Evolutionary conservation across 2,329 filamentous ascomycete genomes (phyloP).

Genomic region (Penicillium sumatraense): DNA sequence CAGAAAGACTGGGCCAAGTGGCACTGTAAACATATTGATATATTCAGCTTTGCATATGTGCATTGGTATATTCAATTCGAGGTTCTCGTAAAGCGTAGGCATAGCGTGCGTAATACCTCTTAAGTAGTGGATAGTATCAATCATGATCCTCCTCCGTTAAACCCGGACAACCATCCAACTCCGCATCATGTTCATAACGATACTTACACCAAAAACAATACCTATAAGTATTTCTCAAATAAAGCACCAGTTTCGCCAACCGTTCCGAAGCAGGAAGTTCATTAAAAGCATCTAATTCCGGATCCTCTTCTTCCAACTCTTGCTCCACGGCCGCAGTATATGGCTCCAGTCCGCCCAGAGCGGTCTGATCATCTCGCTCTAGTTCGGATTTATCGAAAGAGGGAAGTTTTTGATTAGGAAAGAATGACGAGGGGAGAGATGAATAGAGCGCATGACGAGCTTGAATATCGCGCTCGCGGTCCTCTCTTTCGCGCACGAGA

Average conservation of each 20-base stretch:
- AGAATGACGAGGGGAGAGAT: constrained; percentile 40
- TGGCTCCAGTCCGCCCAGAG: constrained; percentile 61
- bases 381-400: constrained; percentile 71
- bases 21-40: no score
- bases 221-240: constrained; percentile 70
- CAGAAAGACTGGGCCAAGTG: no score
- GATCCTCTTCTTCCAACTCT: constrained; percentile 72
- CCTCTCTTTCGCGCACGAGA: constrained; percentile 70
- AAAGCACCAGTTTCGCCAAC: constrained; percentile 67
- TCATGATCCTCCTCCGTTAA: constrained; percentile 81
- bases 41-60: no score
- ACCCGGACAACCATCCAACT: constrained; percentile 91
- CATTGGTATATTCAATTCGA: no score
- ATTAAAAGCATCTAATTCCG: constrained; percentile 80
- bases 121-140: constrained; percentile 39
- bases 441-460: constrained; percentile 39
- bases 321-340: constrained; percentile 50
- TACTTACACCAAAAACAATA: constrained; percentile 99
- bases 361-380: constrained; percentile 72
- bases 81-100: no score
- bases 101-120: background rate
- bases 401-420: constrained; percentile 55
- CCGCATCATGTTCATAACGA: constrained; percentile 64
- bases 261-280: constrained; percentile 68
- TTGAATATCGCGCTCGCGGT: constrained; percentile 52